A percentile compares a stretch with the other conserved stretches of the same genome.
Evolutionary conservation across 1,284 basidiomycete genomes (phyloP).

Genomic region (Cryptococcus sp.): DNA sequence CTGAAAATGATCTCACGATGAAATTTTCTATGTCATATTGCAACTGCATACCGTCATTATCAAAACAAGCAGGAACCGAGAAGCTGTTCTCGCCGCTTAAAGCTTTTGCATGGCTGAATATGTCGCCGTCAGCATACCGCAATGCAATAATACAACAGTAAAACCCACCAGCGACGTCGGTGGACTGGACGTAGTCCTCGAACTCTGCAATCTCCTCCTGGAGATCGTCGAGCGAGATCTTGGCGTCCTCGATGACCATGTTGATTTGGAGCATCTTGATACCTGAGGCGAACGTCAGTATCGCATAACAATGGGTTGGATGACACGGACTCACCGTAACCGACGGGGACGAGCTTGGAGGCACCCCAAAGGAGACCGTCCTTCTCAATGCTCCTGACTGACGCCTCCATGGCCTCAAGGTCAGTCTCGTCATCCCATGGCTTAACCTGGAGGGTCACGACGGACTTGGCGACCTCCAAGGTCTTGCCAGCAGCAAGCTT

Average conservation of each 20-base stretch:
- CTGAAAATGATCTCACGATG: too few relatives aligned
- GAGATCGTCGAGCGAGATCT: conserved; percentile 90
- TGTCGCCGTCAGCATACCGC: conserved; percentile 1
- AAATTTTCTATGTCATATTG: too few relatives aligned
- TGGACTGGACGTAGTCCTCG: conserved; percentile 94
- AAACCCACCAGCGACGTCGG: conserved; percentile 69
- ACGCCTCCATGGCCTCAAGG: conserved; percentile 80
- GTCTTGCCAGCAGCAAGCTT: conserved; percentile 62
- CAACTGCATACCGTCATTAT: too few relatives aligned
- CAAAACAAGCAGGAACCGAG: background rate
- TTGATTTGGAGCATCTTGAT: conserved; percentile 92
- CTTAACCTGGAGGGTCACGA: conserved; percentile 88
- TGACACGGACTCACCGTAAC: conserved; percentile 53
- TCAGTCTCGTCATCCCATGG: conserved; percentile 99
- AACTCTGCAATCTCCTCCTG: conserved; percentile 85
- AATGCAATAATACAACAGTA: background rate
- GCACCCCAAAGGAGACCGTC: conserved; percentile 89
- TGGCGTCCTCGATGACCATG: conserved; percentile 86
- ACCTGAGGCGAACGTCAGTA: conserved; percentile 55
- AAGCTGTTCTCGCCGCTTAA: conserved; percentile 18
- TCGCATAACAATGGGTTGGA: background rate
- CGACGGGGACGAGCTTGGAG: conserved; percentile 88
- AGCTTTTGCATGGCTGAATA: conserved; percentile 40
- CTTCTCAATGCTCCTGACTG: conserved; percentile 82
- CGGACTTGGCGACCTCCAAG: conserved; percentile 72